phyloP scores from a whole-genome alignment of 2,329 filamentous ascomycete species.

The Hirsutella minnesotensis region DNA sequence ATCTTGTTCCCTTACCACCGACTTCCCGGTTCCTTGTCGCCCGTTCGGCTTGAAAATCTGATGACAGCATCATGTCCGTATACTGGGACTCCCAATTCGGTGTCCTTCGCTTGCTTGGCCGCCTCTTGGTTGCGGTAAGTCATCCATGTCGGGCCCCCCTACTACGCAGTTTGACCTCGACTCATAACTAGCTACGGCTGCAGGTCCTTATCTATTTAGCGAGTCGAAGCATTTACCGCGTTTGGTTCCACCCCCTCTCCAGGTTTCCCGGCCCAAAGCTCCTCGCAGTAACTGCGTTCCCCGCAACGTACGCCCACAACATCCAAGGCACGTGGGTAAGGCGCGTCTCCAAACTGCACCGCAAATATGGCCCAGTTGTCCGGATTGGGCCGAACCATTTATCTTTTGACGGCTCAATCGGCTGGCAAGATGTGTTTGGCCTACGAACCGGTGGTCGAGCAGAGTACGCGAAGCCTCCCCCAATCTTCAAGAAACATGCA shows the following conservation, averaged over 20 bases:
- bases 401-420: slow-evolving; percentile 17
- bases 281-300: slow-evolving; percentile 9
- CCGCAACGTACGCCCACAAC: slow-evolving; percentile 8
- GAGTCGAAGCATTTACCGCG: slow-evolving; percentile 12
- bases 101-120: too few species aligned
- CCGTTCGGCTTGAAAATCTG: too few species aligned
- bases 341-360: slow-evolving; percentile 9
- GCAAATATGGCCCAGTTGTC: slow-evolving; percentile 21
- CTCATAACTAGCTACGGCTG: too few species aligned
- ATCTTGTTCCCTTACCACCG: too few species aligned
- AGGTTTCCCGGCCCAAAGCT: slow-evolving; percentile 15
- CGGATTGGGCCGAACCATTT: slow-evolving; percentile 27
- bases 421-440: slow-evolving; percentile 22
- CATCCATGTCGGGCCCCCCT: too few species aligned
- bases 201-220: too few species aligned
- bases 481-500: slow-evolving; percentile 1
- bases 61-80: too few species aligned
- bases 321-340: slow-evolving; percentile 9
- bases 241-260: slow-evolving; percentile 18
- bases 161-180: too few species aligned
- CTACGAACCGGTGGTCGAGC: slow-evolving; percentile 7
- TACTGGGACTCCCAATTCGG: too few species aligned
- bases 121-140: too few species aligned
- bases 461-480: slow-evolving; percentile 5
- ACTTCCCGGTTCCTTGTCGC: too few species aligned